phyloP scores from a whole-genome alignment of 2,329 filamentous ascomycete genomes.

The Clonostachys rhizophaga region DNA sequence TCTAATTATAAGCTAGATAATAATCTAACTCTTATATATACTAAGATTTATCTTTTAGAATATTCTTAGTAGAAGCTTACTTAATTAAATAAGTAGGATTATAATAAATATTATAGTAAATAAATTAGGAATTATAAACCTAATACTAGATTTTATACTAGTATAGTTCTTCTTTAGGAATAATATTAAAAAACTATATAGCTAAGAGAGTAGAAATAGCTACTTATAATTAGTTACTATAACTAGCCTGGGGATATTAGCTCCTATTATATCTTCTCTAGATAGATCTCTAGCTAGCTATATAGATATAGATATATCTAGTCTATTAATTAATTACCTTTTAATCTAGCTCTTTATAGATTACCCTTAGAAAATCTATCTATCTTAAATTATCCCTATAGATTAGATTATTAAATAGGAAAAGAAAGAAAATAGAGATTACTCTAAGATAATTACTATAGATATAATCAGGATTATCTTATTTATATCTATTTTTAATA shows the following conservation, averaged over 20 bases:
- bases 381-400: not conserved
- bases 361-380: not conserved
- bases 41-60: not conserved
- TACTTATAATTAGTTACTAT: too few species aligned
- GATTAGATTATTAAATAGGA: not conserved
- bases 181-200: not conserved
- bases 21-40: too few species aligned
- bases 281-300: not conserved
- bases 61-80: too few species aligned
- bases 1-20: too few species aligned
- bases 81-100: too few species aligned
- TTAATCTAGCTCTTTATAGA: not conserved
- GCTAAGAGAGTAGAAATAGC: not conserved
- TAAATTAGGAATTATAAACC: slow-evolving; percentile 1
- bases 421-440: not conserved
- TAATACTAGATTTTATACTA: not conserved
- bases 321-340: not conserved
- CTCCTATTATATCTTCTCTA: too few species aligned
- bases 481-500: not conserved
- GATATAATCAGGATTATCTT: not conserved
- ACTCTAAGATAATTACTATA: not conserved
- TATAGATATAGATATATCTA: not conserved
- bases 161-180: too few species aligned
- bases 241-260: too few species aligned
- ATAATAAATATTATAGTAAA: too few species aligned